These are phyloP conservation scores for Raddia guianensis DNA, from an alignment of 176 grass and related monocot genomes.

Conservation along the genomic window DNA sequence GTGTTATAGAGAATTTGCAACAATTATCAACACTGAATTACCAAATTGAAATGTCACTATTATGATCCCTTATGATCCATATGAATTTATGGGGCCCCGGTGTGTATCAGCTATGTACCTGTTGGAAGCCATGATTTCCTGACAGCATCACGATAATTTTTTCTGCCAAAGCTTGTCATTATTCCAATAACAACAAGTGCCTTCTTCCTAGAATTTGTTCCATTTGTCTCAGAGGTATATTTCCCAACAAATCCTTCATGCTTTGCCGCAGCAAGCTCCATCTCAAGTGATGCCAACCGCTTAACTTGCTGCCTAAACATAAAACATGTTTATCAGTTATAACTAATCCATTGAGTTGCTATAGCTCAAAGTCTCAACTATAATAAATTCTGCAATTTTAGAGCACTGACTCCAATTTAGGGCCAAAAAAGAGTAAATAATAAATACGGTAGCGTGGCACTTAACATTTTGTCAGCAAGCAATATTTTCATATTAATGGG, in stretches of 20 bases:
- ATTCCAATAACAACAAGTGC: constrained; percentile 84
- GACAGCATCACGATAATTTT: constrained; percentile 89
- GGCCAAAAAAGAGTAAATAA: not conserved
- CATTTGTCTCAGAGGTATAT: constrained; percentile 75
- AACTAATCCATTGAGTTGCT: not conserved
- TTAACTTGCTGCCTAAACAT: constrained; percentile 90
- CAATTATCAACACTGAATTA: constrained; percentile 18
- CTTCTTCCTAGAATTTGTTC: constrained; percentile 60
- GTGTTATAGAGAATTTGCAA: constrained; percentile 16
- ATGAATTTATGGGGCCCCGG: not conserved
- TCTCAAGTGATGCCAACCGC: constrained; percentile 77
- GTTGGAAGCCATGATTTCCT: constrained; percentile 94
- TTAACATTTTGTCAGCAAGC: constrained; percentile 3
- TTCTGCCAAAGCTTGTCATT: constrained; percentile 81
- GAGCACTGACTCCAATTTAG: constrained; percentile 19
- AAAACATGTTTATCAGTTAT: not conserved
- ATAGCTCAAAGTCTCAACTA: constrained; percentile 12
- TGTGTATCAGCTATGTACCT: constrained; percentile 45
- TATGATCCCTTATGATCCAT: not conserved
- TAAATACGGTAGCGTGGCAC: not conserved
- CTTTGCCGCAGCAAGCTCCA: constrained; percentile 82
- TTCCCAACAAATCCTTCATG: constrained; percentile 81
- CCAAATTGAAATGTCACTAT: not conserved
- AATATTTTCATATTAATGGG: constrained; percentile 2
- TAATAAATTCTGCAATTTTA: not conserved